Evolutionary conservation across 768 basidiomycete species (phyloP), one percentile per base, ranked within the genome.

Genomic region (Artomyces pyxidatus): DNA sequence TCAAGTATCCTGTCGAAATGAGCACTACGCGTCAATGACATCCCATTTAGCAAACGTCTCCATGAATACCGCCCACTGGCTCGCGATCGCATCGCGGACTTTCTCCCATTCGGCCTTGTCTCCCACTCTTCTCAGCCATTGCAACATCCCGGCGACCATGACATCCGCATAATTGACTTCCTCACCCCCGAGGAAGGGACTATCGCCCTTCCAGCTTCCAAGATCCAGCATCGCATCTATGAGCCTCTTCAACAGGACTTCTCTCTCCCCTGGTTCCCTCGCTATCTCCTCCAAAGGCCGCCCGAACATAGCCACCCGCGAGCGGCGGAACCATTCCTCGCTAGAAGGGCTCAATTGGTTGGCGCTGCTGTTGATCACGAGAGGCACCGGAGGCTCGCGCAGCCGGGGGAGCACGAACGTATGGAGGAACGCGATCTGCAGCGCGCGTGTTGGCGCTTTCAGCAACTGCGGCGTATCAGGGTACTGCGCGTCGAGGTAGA

Each of bases 401-500:
- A 25, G 16, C 28, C n/a, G 22, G 9, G 21, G 25, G 17, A 6
- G 19, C 25, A 38, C 39, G 39, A 46, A 39, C 19, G 23, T 17
- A 6, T 46, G 32, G 12, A 42, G 14, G 19, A 52, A 52, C 17
- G 40, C 25, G 11, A 17, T 26, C 37, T 53, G 50, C 9, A 55
- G 37, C 17, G 42, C 43, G n/a, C 26, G 37, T 16, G 57, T 39
- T 6, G 48, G 46, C 8, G 4, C 22, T 3, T 46, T 51, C 30
- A 60, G 32, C 14, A 60, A 37, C 11, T 30, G 3, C 27, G 50
- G 48, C n/a, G 27, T 28, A 21, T 41, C 42, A 7, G 54, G 41
- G 37, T 52, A 58, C 10, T 47, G 27, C 21, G 48, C 48, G n/a
- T 60, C 59, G 22, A 60, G 49, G 32, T 56, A 58, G 19, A 41